phyloP scores from a whole-genome alignment of 2,329 filamentous ascomycete species.

The Cordyceps farinosa region DNA sequence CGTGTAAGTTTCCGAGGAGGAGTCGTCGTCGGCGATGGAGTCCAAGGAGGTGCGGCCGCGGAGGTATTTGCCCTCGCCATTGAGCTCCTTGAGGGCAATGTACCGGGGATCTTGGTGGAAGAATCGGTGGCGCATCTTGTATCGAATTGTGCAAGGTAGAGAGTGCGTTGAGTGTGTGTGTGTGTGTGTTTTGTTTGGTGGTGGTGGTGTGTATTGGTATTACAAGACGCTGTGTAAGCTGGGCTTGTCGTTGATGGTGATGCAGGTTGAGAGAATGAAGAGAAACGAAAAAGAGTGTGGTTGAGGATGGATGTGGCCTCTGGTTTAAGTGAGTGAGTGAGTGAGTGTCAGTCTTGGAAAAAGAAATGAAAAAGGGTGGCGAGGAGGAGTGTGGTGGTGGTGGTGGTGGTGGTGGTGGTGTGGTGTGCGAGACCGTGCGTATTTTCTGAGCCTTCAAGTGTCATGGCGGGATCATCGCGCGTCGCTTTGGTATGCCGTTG shows the following conservation, averaged over 20 bases:
- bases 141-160: neutral
- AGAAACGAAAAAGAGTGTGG: neutral
- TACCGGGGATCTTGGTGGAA: slow-evolving; percentile 7
- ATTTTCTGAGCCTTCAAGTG: too few relatives aligned
- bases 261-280: too few relatives aligned
- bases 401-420: too few relatives aligned
- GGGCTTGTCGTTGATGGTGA: neutral
- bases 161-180: neutral
- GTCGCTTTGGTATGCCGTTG: too few relatives aligned
- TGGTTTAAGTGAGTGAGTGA: too few relatives aligned
- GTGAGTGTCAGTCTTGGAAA: neutral
- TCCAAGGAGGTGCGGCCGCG: neutral
- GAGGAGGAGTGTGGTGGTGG: neutral
- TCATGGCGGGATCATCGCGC: too few relatives aligned
- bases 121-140: slow-evolving; percentile 5
- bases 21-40: neutral
- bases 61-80: slow-evolving; percentile 6
- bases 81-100: slow-evolving; percentile 15
- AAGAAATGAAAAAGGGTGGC: slow-evolving; percentile 9
- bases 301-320: too few relatives aligned
- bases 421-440: too few relatives aligned
- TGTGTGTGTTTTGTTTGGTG: neutral
- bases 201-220: neutral
- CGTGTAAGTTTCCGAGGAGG: neutral
- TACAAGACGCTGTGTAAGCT: neutral